phyloP scores from a whole-genome alignment of 2,329 filamentous ascomycete species.

The Sporothrix schenckii region DNA sequence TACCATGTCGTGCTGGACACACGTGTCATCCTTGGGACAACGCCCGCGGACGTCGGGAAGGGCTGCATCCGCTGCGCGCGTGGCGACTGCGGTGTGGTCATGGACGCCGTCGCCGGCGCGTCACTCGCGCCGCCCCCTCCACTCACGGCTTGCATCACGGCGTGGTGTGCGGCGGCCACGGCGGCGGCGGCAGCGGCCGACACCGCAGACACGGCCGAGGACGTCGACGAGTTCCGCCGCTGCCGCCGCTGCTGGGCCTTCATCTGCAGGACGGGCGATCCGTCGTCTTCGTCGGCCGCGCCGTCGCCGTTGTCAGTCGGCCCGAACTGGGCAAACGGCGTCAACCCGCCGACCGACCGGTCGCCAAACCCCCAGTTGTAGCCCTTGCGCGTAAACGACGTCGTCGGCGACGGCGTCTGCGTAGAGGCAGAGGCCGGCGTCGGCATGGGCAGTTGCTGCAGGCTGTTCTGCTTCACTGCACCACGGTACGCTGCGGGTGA shows the following conservation, averaged over 20 bases:
- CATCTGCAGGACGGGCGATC: constrained; percentile 31
- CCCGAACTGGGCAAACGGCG: background rate
- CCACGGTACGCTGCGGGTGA: constrained; percentile 20
- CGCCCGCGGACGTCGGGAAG: background rate
- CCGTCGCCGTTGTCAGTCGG: background rate
- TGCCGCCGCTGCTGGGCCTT: constrained; percentile 17
- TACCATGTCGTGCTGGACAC: constrained; percentile 24
- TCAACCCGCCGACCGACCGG: background rate
- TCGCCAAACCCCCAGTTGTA: constrained; percentile 22
- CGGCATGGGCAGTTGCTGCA: constrained; percentile 36
- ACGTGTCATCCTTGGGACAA: background rate
- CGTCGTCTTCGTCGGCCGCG: constrained; percentile 28
- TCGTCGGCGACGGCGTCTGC: constrained; percentile 27
- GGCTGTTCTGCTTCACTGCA: constrained; percentile 33
- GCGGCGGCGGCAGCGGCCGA: constrained; percentile 20
- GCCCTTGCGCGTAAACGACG: constrained; percentile 28
- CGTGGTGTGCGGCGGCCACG: constrained; percentile 17
- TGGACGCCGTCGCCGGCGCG: background rate
- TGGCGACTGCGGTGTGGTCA: background rate
- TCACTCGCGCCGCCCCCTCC: background rate
- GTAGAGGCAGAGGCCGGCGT: background rate
- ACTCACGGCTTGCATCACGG: constrained; percentile 26
- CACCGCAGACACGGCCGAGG: constrained; percentile 29
- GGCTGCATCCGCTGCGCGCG: constrained; percentile 10
- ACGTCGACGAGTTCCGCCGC: constrained; percentile 24